Conservation (phyloP, 176 grass and related monocot genomes). For the Aegilops speltoides region DNA sequence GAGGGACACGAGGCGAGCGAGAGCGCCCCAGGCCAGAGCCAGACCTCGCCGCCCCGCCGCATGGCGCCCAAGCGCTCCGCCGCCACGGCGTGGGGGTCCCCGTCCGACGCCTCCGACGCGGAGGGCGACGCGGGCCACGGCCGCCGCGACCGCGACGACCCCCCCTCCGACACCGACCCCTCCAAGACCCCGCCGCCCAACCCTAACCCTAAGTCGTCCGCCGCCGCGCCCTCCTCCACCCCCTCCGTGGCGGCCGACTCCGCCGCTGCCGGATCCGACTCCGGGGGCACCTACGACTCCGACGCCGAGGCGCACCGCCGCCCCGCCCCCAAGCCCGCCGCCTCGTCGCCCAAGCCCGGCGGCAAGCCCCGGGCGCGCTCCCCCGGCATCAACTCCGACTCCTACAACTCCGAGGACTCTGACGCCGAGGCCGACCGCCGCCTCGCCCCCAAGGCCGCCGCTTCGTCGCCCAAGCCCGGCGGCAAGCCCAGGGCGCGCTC, state of each 20-base stretch:
- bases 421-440: conserved; percentile 12
- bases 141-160: neutral
- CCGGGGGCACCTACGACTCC: conserved; percentile 31
- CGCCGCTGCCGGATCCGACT: conserved; percentile 42
- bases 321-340: neutral
- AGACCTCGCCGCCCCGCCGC: neutral
- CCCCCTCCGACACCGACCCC: conserved; percentile 27
- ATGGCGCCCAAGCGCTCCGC: conserved; percentile 64
- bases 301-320: conserved; percentile 20
- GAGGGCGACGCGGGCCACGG: conserved; percentile 10
- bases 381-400: conserved; percentile 29
- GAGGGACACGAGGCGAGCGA: neutral
- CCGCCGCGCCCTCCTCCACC: neutral
- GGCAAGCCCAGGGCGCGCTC: conserved; percentile 27
- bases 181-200: conserved; percentile 48
- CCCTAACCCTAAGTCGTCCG: conserved; percentile 33
- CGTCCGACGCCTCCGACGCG: conserved; percentile 43
- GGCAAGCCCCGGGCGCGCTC: conserved; percentile 24
- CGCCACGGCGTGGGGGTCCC: conserved; percentile 28
- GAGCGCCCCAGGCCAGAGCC: neutral
- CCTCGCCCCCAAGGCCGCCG: neutral
- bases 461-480: conserved; percentile 8
- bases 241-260: neutral
- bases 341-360: conserved; percentile 10
- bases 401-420: neutral